Evolutionary conservation across 2,329 filamentous ascomycete species (phyloP), one percentile per base, ranked within the genome.

Genomic region (Exophiala lecanii-corni): DNA sequence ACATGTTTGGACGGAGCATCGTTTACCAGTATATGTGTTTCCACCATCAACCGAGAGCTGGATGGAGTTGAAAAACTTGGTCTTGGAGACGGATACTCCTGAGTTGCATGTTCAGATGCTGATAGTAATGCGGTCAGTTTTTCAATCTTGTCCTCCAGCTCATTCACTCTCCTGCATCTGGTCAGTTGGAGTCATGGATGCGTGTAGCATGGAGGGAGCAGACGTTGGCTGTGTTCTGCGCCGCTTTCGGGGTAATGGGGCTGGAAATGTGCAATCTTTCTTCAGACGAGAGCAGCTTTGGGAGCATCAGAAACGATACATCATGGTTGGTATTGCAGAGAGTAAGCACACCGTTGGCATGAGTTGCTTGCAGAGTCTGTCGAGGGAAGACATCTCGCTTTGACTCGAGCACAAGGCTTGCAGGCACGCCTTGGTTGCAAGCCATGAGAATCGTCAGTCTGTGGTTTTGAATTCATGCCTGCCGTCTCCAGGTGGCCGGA

Each of bases 211-310:
- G n/a, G 17, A 17, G 3, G 19, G 26, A 30, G 32, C 43, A 7
- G 31, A 41, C 34, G 38, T 43, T 25, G 42, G 28, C 21, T 43
- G 45, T 9, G 35, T 40, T 12, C 38, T 34, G 9, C 34, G 20
- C 5, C 39, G 47, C 21, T 49, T 45, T 3, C 47, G 47, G 26
- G 44, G 47, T 3, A 45, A 30, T 12, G 47, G 43, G 3, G 38
- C 43, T 16, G 47, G 47, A 15, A 47, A 50, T 3, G 41, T 47
- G 31, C 50, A 53, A 26, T 36, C 21, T 40, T 45, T 50, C 9
- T 41, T 33, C 19, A 53, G 32, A 9, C 47, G 44, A 35, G 44
- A 34, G 33, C 50, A 53, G 39, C 50, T 43, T 18, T 17, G 33
- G 15, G 33, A 17, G 33, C 6, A 17, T 19, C 12, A 18, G 15